These are phyloP conservation scores for Cryptosporidium viatorum DNA, from an alignment of 169 alveolate species.

Conservation along the genomic window DNA sequence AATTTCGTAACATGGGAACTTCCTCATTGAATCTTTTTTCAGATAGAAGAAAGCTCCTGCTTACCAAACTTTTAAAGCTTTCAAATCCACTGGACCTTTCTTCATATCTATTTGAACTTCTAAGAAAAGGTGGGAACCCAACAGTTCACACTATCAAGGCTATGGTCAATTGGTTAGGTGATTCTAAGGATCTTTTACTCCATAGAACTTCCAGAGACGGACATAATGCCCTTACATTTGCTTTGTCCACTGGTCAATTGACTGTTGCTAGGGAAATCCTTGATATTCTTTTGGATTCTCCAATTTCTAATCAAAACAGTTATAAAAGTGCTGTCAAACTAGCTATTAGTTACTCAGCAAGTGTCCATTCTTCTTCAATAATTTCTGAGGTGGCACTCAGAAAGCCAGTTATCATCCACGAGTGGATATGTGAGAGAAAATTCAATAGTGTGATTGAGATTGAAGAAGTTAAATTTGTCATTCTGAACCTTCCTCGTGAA, in stretches of 20 bases:
- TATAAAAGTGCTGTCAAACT: slow-evolving; percentile 54
- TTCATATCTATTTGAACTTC: slow-evolving; percentile 56
- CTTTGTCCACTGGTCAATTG: slow-evolving; percentile 59
- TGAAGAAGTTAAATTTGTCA: slow-evolving; percentile 60
- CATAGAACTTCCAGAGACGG: slow-evolving; percentile 72
- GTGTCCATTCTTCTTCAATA: slow-evolving; percentile 22
- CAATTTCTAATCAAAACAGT: slow-evolving; percentile 5
- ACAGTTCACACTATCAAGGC: slow-evolving; percentile 44
- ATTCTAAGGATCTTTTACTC: slow-evolving; percentile 17
- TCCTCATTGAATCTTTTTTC: slow-evolving; percentile 21
- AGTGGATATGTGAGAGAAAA: slow-evolving; percentile 71
- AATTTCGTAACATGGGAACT: neutral
- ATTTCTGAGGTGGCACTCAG: slow-evolving; percentile 53
- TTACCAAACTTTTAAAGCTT: slow-evolving; percentile 23
- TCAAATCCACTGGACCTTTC: slow-evolving; percentile 65
- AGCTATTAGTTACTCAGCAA: slow-evolving; percentile 65
- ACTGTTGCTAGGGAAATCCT: slow-evolving; percentile 65
- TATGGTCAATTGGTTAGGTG: slow-evolving; percentile 55
- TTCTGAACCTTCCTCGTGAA: slow-evolving; percentile 59
- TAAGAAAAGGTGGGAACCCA: slow-evolving; percentile 57
- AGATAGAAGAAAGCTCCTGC: slow-evolving; percentile 28
- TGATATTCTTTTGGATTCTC: slow-evolving; percentile 46
- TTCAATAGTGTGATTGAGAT: slow-evolving; percentile 31
- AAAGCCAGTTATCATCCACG: slow-evolving; percentile 43
- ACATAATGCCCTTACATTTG: slow-evolving; percentile 69